Conservation (phyloP, 2,329 filamentous ascomycete genomes). For the Juglanconis sp. region DNA sequence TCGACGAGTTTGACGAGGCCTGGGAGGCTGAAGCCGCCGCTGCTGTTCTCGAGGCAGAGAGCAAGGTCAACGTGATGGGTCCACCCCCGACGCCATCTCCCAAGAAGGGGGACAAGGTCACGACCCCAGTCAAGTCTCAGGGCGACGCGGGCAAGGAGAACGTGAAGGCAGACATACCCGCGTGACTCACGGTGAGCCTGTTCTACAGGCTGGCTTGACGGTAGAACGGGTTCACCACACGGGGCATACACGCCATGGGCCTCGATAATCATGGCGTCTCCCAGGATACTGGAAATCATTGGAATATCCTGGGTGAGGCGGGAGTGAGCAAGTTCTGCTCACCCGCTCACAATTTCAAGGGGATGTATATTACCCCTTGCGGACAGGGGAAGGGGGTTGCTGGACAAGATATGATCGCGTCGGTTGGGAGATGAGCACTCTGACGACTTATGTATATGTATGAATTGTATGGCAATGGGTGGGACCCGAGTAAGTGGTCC, state of each 20-base stretch:
- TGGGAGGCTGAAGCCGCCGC: constrained; percentile 15
- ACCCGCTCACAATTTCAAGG: neutral
- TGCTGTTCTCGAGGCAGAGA: constrained; percentile 11
- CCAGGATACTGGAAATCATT: neutral
- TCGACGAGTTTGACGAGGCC: neutral
- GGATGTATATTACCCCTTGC: neutral
- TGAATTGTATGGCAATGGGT: constrained; percentile 13
- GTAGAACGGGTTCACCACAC: neutral
- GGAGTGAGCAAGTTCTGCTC: neutral
- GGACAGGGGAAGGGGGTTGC: neutral
- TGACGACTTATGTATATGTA: constrained; percentile 18
- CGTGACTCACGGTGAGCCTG: constrained; percentile 19
- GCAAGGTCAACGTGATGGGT: constrained; percentile 16
- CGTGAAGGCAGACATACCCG: constrained; percentile 13
- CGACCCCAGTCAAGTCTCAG: constrained; percentile 9
- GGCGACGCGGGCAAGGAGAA: constrained; percentile 13
- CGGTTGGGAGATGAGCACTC: neutral
- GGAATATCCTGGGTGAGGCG: neutral
- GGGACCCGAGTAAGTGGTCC: neutral
- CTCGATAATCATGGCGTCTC: neutral
- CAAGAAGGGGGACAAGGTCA: constrained; percentile 7
- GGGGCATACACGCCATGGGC: neutral
- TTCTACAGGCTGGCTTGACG: constrained; percentile 13
- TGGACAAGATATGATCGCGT: constrained; percentile 7
- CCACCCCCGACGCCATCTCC: constrained; percentile 18